Conservation (phyloP, 805 yeast genomes). For the Wickerhamiella spandovensis region DNA sequence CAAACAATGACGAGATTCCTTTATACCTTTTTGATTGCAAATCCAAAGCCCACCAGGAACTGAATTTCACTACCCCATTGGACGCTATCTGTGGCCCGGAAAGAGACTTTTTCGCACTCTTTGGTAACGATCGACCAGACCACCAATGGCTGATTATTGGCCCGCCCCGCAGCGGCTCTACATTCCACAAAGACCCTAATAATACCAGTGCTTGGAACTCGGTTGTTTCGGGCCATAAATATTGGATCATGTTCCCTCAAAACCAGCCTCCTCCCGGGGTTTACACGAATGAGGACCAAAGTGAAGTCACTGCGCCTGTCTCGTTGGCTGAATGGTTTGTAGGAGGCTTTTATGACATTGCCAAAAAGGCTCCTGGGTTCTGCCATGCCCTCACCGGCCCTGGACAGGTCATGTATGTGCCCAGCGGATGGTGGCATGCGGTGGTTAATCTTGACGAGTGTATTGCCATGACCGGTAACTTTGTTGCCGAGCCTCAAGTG, state of each 20-base stretch:
- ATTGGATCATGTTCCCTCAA: slow-evolving; percentile 87
- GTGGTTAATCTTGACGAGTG: slow-evolving; percentile 63
- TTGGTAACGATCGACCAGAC: slow-evolving; percentile 53
- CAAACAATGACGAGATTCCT: slow-evolving; percentile 71
- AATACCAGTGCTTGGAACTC: slow-evolving; percentile 87
- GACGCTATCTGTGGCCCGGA: slow-evolving; percentile 30
- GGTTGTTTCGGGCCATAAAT: slow-evolving; percentile 54
- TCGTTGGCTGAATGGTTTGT: slow-evolving; percentile 87
- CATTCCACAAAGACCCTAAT: slow-evolving; percentile 90
- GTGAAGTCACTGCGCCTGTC: slow-evolving; percentile 85
- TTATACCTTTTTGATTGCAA: slow-evolving; percentile 75
- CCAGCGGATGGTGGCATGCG: slow-evolving; percentile 96
- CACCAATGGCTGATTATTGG: slow-evolving; percentile 89
- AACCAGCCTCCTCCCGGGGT: slow-evolving; percentile 73
- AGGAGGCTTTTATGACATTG: slow-evolving; percentile 66
- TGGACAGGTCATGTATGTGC: slow-evolving; percentile 79
- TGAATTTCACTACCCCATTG: slow-evolving; percentile 44
- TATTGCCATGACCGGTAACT: slow-evolving; percentile 80
- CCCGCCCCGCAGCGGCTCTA: slow-evolving; percentile 68
- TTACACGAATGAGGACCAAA: slow-evolving; percentile 56
- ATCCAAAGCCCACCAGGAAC: slow-evolving; percentile 47
- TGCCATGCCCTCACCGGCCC: slow-evolving; percentile 61
- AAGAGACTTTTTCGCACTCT: slow-evolving; percentile 48
- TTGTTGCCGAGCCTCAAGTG: slow-evolving; percentile 53
- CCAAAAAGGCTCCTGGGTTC: slow-evolving; percentile 34